A percentile compares a stretch with the other conserved stretches of the same genome.
phyloP scores from a whole-genome alignment of 2,329 filamentous ascomycete genomes.

The Neofusicoccum sp. region DNA sequence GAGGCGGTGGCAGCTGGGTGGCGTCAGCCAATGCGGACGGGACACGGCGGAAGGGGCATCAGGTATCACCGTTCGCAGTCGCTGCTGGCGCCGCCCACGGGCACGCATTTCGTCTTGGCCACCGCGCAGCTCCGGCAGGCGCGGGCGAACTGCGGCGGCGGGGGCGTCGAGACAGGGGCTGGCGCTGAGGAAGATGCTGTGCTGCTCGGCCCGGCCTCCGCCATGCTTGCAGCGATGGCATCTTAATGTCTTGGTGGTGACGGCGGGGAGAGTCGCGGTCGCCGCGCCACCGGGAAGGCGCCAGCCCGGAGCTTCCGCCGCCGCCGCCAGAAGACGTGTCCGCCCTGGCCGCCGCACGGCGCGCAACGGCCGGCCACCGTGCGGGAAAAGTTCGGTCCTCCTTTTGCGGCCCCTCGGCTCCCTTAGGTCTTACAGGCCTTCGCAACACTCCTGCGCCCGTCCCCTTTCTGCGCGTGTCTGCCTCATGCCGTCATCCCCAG shows the following conservation, averaged over 20 bases:
- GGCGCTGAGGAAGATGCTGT: neutral
- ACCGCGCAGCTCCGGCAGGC: slow-evolving; percentile 16
- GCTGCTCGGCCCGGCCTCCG: neutral
- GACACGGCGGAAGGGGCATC: neutral
- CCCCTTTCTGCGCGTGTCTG: neutral
- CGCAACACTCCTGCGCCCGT: neutral
- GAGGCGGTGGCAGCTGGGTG: slow-evolving; percentile 11
- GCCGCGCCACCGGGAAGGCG: neutral
- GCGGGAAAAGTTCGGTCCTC: neutral
- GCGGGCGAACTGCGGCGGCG: slow-evolving; percentile 5
- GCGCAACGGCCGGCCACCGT: neutral
- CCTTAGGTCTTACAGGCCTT: neutral
- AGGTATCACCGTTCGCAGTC: slow-evolving; percentile 18
- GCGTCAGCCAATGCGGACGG: neutral
- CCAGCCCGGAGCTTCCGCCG: neutral
- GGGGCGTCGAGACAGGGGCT: neutral
- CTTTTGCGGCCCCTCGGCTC: neutral
- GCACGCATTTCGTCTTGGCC: slow-evolving; percentile 19
- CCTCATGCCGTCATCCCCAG: neutral
- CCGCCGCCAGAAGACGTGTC: neutral
- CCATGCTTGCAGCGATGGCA: neutral
- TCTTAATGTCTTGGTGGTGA: neutral
- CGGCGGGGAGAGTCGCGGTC: neutral
- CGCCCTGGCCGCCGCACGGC: neutral
- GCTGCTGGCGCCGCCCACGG: neutral